Base-by-base conservation (phyloP, 2,329 filamentous ascomycete genomes). In the Claviceps arundinis region DNA sequence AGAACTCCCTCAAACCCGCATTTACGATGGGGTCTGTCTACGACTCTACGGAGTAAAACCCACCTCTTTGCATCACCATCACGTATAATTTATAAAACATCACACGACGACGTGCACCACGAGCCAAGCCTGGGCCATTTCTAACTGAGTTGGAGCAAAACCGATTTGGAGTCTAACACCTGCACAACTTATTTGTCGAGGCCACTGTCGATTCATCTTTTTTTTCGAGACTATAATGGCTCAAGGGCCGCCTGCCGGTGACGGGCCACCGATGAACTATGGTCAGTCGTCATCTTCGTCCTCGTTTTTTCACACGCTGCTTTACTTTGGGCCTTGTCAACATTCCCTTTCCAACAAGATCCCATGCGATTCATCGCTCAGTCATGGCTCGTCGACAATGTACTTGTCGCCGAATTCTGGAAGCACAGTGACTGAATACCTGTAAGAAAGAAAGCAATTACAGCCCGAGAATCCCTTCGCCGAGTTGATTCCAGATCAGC, bases 401-500 rank as follows among this genome's bases (percentile, higher is more conserved):
- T n/a, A 34, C 40, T 37, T 16, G 9, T 46, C 19, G 14, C 9
- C 34, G 37, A 30, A 17, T 17, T 30, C n/a, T 19, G 42, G 6
- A 70, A 72, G 72, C 73, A 60, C 58, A 58, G 70, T 75, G 65
- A 67, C 80, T 84, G 77, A 84, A 81, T 77, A 77, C 75, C 70
- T 74, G 73, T 64, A 80, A 82, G 79, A 77, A 80, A 81, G 78
- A 76, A 75, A 67, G 58, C 72, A 68, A 57, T 72, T 78, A 52
- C 89, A 96, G 69, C 82, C 87, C 62, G 91, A 96, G 72, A 98
- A 97, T 70, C 91, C 90, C 34, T 97, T 90, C 66, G 81, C 87
- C 55, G 71, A 77, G 57, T 76, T 97, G 63, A 95, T 98, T 50
- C 84, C 89, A 50, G 85, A 95, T 62, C 93, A 97, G 70, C 77